phyloP scores from a whole-genome alignment of 768 basidiomycete species.

The Melanogaster broomeanus region DNA sequence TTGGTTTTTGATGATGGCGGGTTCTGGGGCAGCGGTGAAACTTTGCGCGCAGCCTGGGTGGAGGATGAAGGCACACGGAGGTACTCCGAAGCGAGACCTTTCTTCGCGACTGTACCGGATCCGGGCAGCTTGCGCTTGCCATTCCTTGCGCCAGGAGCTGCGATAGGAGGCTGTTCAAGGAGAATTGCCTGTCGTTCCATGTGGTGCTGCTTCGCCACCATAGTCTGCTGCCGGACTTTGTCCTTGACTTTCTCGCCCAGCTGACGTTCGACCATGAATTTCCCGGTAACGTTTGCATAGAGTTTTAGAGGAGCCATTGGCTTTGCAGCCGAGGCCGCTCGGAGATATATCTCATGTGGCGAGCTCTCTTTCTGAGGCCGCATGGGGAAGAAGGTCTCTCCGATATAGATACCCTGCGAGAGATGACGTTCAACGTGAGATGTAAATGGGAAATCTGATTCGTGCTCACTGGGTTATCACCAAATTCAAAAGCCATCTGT shows the following conservation, averaged over 20 bases:
- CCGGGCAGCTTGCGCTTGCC: conserved; percentile 41
- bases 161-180: conserved; percentile 40
- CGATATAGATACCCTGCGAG: conserved; percentile 66
- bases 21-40: conserved; percentile 28
- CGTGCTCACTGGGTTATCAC: conserved; percentile 53
- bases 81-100: conserved; percentile 27
- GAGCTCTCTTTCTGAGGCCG: conserved; percentile 50
- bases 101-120: conserved; percentile 28
- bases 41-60: conserved; percentile 28
- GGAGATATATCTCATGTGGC: conserved; percentile 74
- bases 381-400: conserved; percentile 64
- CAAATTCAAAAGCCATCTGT: conserved; percentile 62
- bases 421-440: neutral
- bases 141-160: conserved; percentile 35
- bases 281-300: conserved; percentile 73
- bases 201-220: conserved; percentile 49
- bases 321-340: conserved; percentile 56
- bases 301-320: conserved; percentile 69
- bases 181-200: conserved; percentile 48
- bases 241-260: conserved; percentile 45
- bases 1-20: conserved; percentile 17
- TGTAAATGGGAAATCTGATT: neutral
- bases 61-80: conserved; percentile 33
- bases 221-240: conserved; percentile 48
- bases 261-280: conserved; percentile 66